These are phyloP conservation scores for Scenedesmus sp. DNA, from an alignment of 163 green algal genomes.

Conservation along the genomic window DNA sequence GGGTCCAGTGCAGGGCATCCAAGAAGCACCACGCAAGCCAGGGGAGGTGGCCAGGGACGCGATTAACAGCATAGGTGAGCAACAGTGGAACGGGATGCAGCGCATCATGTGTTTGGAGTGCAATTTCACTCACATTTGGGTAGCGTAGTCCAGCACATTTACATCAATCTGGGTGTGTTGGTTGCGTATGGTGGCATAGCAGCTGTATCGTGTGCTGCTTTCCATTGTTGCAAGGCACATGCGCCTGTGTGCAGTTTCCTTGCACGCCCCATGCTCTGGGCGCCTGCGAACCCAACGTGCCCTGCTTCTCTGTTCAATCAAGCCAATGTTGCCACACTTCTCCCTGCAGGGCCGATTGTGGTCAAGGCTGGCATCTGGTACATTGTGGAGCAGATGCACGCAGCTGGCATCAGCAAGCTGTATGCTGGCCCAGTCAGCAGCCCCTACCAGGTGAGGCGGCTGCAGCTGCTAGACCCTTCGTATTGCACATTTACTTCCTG, in stretches of 20 bases:
- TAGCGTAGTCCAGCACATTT: not conserved
- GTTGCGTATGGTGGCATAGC: not conserved
- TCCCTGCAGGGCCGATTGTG: slow-evolving; percentile 75
- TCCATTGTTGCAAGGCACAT: not conserved
- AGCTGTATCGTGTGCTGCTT: not conserved
- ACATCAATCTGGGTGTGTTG: not conserved
- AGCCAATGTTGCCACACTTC: not conserved
- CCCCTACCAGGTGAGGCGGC: slow-evolving; percentile 7
- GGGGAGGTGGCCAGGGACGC: slow-evolving; percentile 73
- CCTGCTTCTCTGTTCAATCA: not conserved
- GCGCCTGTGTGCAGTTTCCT: not conserved
- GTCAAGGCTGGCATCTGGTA: slow-evolving; percentile 88
- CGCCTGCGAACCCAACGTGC: not conserved
- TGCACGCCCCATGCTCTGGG: not conserved
- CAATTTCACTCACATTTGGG: too few relatives aligned
- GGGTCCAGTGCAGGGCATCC: slow-evolving; percentile 69
- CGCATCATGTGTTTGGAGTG: not conserved
- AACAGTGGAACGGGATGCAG: not conserved
- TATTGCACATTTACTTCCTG: not conserved
- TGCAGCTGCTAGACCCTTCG: not conserved
- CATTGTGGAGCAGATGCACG: slow-evolving; percentile 84
- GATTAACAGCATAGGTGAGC: slow-evolving; percentile 75
- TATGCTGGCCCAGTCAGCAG: slow-evolving; percentile 69
- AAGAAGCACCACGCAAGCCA: slow-evolving; percentile 61
- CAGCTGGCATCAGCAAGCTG: slow-evolving; percentile 61